A percentile compares a stretch with the other conserved stretches of the same genome.
Conservation (phyloP, 2,329 filamentous ascomycete species). For the Xylariaceae sp. region DNA sequence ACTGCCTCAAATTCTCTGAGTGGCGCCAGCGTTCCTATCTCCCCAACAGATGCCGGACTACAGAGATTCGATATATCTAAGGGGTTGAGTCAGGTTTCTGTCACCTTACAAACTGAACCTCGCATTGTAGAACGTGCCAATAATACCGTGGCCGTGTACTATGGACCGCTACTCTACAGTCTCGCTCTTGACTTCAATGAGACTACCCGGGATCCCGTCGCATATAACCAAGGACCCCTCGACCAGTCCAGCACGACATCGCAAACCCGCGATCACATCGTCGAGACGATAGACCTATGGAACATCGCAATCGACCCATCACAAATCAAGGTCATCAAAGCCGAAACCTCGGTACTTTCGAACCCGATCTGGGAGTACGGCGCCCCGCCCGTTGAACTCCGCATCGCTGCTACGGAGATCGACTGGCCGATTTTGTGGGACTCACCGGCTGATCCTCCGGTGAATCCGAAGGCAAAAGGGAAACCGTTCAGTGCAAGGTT, state of each 20-base stretch:
- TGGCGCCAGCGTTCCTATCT: slow-evolving; percentile 11
- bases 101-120: slow-evolving; percentile 27
- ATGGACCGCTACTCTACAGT: slow-evolving; percentile 31
- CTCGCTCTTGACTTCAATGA: slow-evolving; percentile 28
- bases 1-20: slow-evolving; percentile 16
- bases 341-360: slow-evolving; percentile 16
- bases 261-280: slow-evolving; percentile 29
- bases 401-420: slow-evolving; percentile 31
- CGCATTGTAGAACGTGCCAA: slow-evolving; percentile 30
- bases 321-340: slow-evolving; percentile 26
- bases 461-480: slow-evolving; percentile 19
- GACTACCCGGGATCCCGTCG: slow-evolving; percentile 16
- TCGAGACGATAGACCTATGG: slow-evolving; percentile 28
- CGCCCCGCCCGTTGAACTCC: slow-evolving; percentile 31
- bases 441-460: slow-evolving; percentile 26
- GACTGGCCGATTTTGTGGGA: slow-evolving; percentile 30
- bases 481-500: slow-evolving; percentile 30
- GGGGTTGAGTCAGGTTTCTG: slow-evolving; percentile 21
- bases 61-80: slow-evolving; percentile 25
- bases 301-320: slow-evolving; percentile 33
- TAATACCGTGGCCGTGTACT: slow-evolving; percentile 31
- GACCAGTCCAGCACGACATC: slow-evolving; percentile 23
- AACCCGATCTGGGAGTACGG: slow-evolving; percentile 31
- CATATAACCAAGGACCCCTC: slow-evolving; percentile 19
- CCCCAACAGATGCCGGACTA: slow-evolving; percentile 23